A percentile compares a stretch with the other conserved stretches of the same genome.
These are phyloP conservation scores for Triangularia verruculosa DNA, from an alignment of 2,329 filamentous ascomycete genomes.

Conservation along the genomic window DNA sequence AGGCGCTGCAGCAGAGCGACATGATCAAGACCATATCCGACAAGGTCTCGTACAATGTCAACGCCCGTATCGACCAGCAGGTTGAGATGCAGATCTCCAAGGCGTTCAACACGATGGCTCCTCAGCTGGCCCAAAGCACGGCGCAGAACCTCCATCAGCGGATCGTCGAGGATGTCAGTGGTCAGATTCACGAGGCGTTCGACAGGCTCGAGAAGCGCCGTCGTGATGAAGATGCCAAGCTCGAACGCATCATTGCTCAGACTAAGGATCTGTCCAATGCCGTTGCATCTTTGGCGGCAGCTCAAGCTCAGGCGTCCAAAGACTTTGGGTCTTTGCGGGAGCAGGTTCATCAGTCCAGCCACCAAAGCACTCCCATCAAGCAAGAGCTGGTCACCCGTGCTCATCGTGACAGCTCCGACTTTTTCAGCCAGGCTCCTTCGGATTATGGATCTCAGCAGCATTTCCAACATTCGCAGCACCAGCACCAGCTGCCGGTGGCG, in stretches of 20 bases:
- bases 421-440: slow-evolving; percentile 19
- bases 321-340: slow-evolving; percentile 49
- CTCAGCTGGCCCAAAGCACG: slow-evolving; percentile 63
- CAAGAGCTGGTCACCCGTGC: slow-evolving; percentile 20
- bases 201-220: slow-evolving; percentile 50
- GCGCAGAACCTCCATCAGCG: slow-evolving; percentile 63
- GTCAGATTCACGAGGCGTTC: slow-evolving; percentile 52
- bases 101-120: slow-evolving; percentile 65
- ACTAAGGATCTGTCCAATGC: slow-evolving; percentile 66
- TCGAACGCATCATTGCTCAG: slow-evolving; percentile 67
- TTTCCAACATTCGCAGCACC: slow-evolving; percentile 11
- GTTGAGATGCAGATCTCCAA: slow-evolving; percentile 59
- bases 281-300: slow-evolving; percentile 65
- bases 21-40: slow-evolving; percentile 71
- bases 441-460: slow-evolving; percentile 27
- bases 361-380: slow-evolving; percentile 6
- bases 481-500: slow-evolving; percentile 22
- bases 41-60: slow-evolving; percentile 64
- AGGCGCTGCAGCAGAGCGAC: slow-evolving; percentile 70
- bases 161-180: slow-evolving; percentile 65
- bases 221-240: slow-evolving; percentile 58
- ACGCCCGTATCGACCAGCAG: slow-evolving; percentile 66
- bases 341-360: slow-evolving; percentile 21
- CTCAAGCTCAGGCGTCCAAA: slow-evolving; percentile 67
- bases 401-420: slow-evolving; percentile 22